These are phyloP conservation scores for Plasmodium knowlesi DNA, from an alignment of 169 alveolate genomes.

Conservation along the genomic window DNA sequence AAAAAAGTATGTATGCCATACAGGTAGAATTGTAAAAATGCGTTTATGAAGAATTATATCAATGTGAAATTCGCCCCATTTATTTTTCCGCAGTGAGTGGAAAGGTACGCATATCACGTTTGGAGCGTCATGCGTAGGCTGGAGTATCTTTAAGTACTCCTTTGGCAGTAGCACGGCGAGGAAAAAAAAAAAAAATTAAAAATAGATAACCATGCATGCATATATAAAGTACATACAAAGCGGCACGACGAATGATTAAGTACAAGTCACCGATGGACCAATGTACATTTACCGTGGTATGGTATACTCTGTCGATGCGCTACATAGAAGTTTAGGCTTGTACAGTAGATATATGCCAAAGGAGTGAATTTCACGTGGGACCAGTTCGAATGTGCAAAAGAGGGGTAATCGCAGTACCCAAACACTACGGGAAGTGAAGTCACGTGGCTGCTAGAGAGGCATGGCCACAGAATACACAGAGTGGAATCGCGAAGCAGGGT, in stretches of 20 bases:
- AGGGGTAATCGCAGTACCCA: background rate
- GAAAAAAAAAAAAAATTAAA: background rate
- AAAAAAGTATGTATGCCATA: background rate
- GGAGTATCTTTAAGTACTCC: background rate
- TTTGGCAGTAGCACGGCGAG: background rate
- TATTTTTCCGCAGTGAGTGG: background rate
- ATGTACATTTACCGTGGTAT: background rate
- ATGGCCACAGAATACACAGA: background rate
- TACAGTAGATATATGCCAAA: background rate
- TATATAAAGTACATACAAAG: background rate
- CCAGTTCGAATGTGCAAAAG: background rate
- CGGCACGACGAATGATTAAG: background rate
- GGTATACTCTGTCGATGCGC: background rate
- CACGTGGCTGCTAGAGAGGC: background rate
- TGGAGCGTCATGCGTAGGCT: background rate
- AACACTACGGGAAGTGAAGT: background rate
- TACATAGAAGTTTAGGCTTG: background rate
- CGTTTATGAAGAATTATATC: background rate
- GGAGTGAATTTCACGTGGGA: background rate
- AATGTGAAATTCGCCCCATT: background rate
- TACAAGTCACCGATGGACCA: background rate
- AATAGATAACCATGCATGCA: background rate
- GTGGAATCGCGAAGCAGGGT: background rate
- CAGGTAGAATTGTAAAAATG: background rate
- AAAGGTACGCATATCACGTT: background rate